Evolutionary conservation across 2,329 filamentous ascomycete species (phyloP), one percentile per base, ranked within the genome.

Genomic region (Talaromyces sp.): DNA sequence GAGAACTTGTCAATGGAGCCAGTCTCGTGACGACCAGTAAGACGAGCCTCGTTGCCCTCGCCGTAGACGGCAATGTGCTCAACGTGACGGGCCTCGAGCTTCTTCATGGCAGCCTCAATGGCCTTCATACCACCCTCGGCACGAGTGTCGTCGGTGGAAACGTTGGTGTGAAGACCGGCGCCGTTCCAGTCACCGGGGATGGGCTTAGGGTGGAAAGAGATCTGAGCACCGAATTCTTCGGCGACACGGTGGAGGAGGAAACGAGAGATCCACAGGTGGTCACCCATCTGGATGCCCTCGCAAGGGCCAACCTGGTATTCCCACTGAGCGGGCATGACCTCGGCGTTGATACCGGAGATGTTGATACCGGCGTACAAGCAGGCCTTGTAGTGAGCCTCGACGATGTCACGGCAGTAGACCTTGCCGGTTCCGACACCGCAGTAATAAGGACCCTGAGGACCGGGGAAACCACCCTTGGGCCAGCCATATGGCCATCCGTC

Each of bases 321-420:
- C 94, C 94, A 98, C 82, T 97, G 94, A 67, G 91, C 93, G 69
- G 93, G 91, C 91, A 97, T 96, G 76, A 99, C 95, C 86, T 99
- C 95, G 70, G 95, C 95, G 81, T 99, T 99, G 84, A 95, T 98
- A 76, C 95, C 95, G 31, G 93, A 97, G 81, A 99, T 98, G 80
- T 93, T 89, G 82, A 99, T 86, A 67, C 90, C 90, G 67, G 94
- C 88, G 79, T 92, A 97, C 80, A 98, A 78, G 85, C 88, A 97
- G 70, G 90, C 89, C 83, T 92, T 92, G 89, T 92, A 93, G 84
- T 96, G 92, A 70, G 91, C 90, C 84, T 98, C 94, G 72, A 99
- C 93, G 69, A 99, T 94, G 78, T 99, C 94, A 84, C 94, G 90
- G 89, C 93, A 94, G 82, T 96, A 95, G 75, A 98, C 95, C 86